Evolutionary conservation across 2,329 filamentous ascomycete species (phyloP).

Genomic region (Monosporascus sp.): DNA sequence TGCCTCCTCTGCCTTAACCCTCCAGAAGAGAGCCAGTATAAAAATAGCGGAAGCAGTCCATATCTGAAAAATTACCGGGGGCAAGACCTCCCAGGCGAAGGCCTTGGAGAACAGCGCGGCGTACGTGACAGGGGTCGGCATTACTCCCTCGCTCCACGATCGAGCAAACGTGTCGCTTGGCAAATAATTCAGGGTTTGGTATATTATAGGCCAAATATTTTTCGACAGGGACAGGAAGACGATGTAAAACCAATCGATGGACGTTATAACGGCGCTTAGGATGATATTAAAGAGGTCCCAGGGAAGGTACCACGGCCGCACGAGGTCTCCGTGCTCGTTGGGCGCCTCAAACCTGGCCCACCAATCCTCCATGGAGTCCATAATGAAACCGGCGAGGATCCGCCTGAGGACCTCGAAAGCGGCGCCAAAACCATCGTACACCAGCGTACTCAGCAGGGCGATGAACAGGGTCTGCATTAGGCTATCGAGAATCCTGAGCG

Average conservation of each 20-base stretch:
- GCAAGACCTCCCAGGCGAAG: slow-evolving; percentile 14
- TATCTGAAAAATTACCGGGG: slow-evolving; percentile 13
- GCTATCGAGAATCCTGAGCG: slow-evolving; percentile 9
- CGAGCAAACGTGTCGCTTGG: neutral
- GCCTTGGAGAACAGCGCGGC: neutral
- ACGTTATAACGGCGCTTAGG: too few relatives aligned
- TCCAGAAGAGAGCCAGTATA: slow-evolving; percentile 12
- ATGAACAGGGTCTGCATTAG: slow-evolving; percentile 10
- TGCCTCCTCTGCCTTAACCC: slow-evolving; percentile 14
- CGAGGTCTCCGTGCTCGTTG: neutral
- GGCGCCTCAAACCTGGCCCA: neutral
- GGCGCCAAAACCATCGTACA: slow-evolving; percentile 15
- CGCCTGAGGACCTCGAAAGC: slow-evolving; percentile 1
- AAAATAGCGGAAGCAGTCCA: slow-evolving; percentile 13
- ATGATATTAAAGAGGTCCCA: neutral
- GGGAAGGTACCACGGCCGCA: neutral
- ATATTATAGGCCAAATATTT: too few relatives aligned
- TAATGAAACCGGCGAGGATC: neutral
- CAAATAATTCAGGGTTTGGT: too few relatives aligned
- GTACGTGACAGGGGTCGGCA: slow-evolving; percentile 11
- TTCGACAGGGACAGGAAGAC: neutral
- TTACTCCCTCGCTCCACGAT: neutral
- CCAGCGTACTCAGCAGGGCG: slow-evolving; percentile 15
- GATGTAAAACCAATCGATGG: neutral
- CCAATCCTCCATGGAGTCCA: neutral